phyloP scores from a whole-genome alignment of 2,329 filamentous ascomycete species.

The Fonsecaea pugnacius region DNA sequence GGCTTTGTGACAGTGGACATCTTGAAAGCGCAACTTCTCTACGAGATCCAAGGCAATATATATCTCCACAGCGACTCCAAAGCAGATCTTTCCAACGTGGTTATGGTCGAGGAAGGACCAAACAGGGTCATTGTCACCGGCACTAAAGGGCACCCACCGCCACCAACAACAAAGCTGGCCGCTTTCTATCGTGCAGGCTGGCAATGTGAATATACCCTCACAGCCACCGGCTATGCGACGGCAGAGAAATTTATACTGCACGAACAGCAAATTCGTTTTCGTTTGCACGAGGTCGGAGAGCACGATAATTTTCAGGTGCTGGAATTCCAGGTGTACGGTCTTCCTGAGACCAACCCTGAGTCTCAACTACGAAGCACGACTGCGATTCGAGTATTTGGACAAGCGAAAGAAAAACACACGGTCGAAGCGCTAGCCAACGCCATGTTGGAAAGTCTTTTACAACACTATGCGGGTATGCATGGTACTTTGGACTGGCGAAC shows the following conservation, averaged over 20 bases:
- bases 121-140: slow-evolving; percentile 40
- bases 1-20: slow-evolving; percentile 37
- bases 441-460: background rate
- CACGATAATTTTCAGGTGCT: slow-evolving; percentile 53
- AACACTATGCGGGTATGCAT: background rate
- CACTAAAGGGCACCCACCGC: slow-evolving; percentile 48
- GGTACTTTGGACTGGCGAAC: slow-evolving; percentile 42
- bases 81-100: slow-evolving; percentile 46
- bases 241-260: slow-evolving; percentile 54
- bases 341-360: slow-evolving; percentile 45
- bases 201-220: slow-evolving; percentile 42
- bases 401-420: background rate
- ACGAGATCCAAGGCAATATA: slow-evolving; percentile 38
- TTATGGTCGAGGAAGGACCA: slow-evolving; percentile 43
- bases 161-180: slow-evolving; percentile 51
- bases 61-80: slow-evolving; percentile 32
- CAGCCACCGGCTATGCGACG: slow-evolving; percentile 41
- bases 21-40: slow-evolving; percentile 37
- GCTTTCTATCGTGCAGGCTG: slow-evolving; percentile 47
- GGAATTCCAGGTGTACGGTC: slow-evolving; percentile 54
- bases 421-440: no score
- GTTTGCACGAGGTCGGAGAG: slow-evolving; percentile 45
- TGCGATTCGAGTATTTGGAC: slow-evolving; percentile 44
- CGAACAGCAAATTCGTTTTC: slow-evolving; percentile 49
- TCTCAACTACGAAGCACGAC: slow-evolving; percentile 50